Evolutionary conservation across 2,329 filamentous ascomycete species (phyloP), one percentile per base, ranked within the genome.

Genomic region (Pyrenochaeta sp.): DNA sequence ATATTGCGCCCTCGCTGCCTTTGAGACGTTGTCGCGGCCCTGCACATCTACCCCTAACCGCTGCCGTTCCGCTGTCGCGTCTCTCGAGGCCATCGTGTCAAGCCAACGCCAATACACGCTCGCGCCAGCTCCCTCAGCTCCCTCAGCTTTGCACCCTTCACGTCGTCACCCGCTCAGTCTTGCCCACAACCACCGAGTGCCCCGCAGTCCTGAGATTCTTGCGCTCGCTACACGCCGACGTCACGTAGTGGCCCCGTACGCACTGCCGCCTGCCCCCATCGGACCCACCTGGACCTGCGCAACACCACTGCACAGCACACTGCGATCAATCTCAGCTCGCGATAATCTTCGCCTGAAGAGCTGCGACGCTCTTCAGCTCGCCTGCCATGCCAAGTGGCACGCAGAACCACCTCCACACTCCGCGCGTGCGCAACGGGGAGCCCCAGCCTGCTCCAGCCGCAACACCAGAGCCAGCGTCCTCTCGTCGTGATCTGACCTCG

Each of bases 401-500:
- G 52, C 73, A 75, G 49, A 67, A 66, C 62, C 71, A 76, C 58
- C 67, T 72, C 48, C 75, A 78, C 51, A 79, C 77, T 59, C 77
- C 77, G 67, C 76, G 78, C 64, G 77, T 77, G 69, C 79, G 78
- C 66, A 75, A 78, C 61, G 77, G 76, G 58, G 79, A 79, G 57
- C 77, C 79, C 47, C 79, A 74, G 71, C 75, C 74, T 39, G 76
- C 69, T 64, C 76, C 80, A 56, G 77, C 74, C 78, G 80, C 76
- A 75, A 84, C 76, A 56, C 79, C 83, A 56, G 82, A 85, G 70
- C 92, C 91, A 42, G 91, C 91, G 54, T 92, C 92, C 30, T 92
- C 88, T 66, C 96, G 91, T 81, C 88, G 92, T 76, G 93, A 97
- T 77, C 83, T 98, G 68, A 91, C 93, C 69, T 96, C 91, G 59